Evolutionary conservation across 306 rosid genomes (phyloP), one percentile per base, ranked within the genome.

Genomic region (Inga laurina): DNA sequence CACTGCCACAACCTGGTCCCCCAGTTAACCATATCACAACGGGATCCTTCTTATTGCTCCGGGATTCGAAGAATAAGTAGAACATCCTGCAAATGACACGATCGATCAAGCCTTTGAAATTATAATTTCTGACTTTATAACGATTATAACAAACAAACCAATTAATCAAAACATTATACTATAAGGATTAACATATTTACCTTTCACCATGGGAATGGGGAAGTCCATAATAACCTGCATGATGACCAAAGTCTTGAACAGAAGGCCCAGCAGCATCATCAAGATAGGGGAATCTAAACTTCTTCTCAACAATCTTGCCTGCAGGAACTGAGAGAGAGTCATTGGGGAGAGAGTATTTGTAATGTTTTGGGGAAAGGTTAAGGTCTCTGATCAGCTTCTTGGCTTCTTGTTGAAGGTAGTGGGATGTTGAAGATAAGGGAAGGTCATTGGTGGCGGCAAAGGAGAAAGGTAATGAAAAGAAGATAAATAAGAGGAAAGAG

Each of bases 171-270:
- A n/a, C 32, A n/a, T 7, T 5, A 21, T n/a, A 57, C 8, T 21
- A 57, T 0, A n/a, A 57, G 69, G 39, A 30, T 44, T 22, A 5
- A 18, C 5, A 51, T 92, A 57, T 21, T 2, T 57, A 96, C 99
- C 94, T 92, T 80, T 98, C 97, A 44, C 92, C 89, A 71, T 92
- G 86, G 52, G 98, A 85, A 71, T 81, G 90, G 30, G 97, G 97
- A 85, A 97, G 98, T 16, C 73, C 35, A 81, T 92, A 92, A 69
- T 92, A 97, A 10, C 99, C 99, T 34, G 99, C 97, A 86, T 90
- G 95, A 83, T 96, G 98, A 54, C 95, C 97, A 54, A 94, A 89
- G 3, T 96, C 95, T 89, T 85, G 41, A 79, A 88, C 86, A 64
- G 94, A 90, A 75, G 93, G 82, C 18, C 84, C 87, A 67, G 85